A percentile compares a stretch with the other conserved stretches of the same genome.
These are phyloP conservation scores for Arthrobotrys conoides DNA, from an alignment of 2,329 filamentous ascomycete genomes.

Conservation along the genomic window DNA sequence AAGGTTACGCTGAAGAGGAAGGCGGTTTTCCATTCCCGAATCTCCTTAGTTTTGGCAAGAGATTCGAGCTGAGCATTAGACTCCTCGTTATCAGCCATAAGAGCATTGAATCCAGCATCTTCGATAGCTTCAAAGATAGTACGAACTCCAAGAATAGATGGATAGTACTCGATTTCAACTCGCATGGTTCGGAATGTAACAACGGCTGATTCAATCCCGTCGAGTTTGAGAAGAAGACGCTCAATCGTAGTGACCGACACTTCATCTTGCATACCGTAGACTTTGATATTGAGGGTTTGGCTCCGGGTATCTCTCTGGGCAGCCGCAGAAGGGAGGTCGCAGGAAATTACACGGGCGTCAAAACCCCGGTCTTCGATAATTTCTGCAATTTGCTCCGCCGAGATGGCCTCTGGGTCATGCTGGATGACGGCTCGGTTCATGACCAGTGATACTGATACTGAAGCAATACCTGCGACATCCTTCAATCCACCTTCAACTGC, in stretches of 20 bases:
- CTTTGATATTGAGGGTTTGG: conserved; percentile 81
- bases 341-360: conserved; percentile 85
- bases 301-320: conserved; percentile 64
- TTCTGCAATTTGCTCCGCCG: conserved; percentile 81
- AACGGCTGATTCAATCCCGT: conserved; percentile 81
- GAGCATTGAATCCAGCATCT: conserved; percentile 84
- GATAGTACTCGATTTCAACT: conserved; percentile 80
- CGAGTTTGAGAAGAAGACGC: conserved; percentile 74
- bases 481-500: conserved; percentile 88
- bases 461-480: conserved; percentile 80
- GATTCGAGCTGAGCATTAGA: conserved; percentile 98
- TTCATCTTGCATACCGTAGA: conserved; percentile 81
- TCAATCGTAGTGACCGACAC: conserved; percentile 82
- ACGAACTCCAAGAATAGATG: conserved; percentile 81
- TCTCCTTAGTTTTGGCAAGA: conserved; percentile 94
- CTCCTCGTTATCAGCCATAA: conserved; percentile 91
- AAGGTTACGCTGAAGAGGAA: conserved; percentile 84
- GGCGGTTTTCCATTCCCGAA: conserved; percentile 88
- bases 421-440: conserved; percentile 91
- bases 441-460: conserved; percentile 94
- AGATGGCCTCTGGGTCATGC: conserved; percentile 80
- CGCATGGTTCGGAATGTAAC: conserved; percentile 81
- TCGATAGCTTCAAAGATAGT: conserved; percentile 87
- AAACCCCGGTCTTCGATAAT: conserved; percentile 93
- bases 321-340: conserved; percentile 73